Evolutionary conservation across 2,329 filamentous ascomycete genomes (phyloP), one percentile per base, ranked within the genome.

Genomic region (Trichoderma sp.): DNA sequence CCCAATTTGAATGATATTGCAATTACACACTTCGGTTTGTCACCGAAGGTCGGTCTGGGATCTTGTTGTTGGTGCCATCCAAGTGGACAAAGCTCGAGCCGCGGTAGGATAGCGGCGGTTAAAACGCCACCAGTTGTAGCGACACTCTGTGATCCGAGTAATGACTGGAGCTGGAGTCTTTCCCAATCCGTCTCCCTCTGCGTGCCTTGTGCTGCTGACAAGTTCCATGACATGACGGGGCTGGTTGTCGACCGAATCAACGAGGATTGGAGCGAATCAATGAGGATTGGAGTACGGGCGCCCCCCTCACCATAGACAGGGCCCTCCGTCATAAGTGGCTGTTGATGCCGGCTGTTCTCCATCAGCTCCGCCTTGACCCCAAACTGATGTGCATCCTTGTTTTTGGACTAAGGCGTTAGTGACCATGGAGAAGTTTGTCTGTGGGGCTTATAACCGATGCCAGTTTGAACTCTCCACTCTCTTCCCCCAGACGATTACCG

Each of bases 321-420:
- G 66, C 39, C 32, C 66, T 26, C 59, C 66, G 66, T 69, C 66
- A 69, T 53, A 50, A 30, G n/a, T 53, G n/a, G 57, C 39, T 20
- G 66, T 69, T 23, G 63, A 50, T 36, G 43, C 63, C 47, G 57
- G 57, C 39, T 26, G 26, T 62, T 69, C 66, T 69, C 66, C 66
- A 68, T 68, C 34, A 36, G n/a, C 66, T 69, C 66, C 66, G 55
- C 55, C 34, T 34, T 47, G 28, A 69, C 55, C 55, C 57, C 66
- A 69, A 69, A 50, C 20, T 69, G 66, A 69, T 69, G 66, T 62
- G 55, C 66, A 62, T 68, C 65, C 57, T 69, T 47, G 66, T 62
- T 26, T 55, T n/a, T 20, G 12, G 36, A 36, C 39, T 69, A 69
- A 57, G 8, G 55, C 13, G 13, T 68, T 61, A 43, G 66, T 47